phyloP scores from a whole-genome alignment of 2,329 filamentous ascomycete genomes.

The Fusarium begoniae region DNA sequence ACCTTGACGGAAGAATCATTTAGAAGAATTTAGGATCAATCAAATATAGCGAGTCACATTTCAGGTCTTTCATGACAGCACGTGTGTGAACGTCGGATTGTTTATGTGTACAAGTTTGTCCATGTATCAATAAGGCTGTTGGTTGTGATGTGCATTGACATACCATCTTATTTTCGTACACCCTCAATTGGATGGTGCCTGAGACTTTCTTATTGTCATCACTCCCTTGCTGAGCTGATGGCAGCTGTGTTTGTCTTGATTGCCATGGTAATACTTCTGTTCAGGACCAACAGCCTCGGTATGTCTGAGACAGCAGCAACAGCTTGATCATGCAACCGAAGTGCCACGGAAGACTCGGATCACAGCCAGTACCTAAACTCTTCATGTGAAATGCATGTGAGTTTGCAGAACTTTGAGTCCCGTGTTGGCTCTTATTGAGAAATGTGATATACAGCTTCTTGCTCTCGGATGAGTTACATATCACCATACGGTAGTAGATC shows the following conservation, averaged over 20 bases:
- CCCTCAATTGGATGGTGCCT: not conserved
- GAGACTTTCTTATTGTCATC: not conserved
- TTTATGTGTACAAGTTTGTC: not conserved
- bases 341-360: not conserved
- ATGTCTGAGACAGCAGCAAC: not conserved
- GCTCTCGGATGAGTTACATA: too few species aligned
- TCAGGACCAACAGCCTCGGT: not conserved
- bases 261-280: not conserved
- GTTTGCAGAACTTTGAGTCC: accelerated
- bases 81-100: not conserved
- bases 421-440: not conserved
- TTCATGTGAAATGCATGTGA: not conserved
- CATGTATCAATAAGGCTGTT: not conserved
- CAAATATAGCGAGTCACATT: not conserved
- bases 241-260: not conserved
- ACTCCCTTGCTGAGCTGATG: not conserved
- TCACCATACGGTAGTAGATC: too few species aligned
- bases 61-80: not conserved
- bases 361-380: accelerated
- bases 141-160: not conserved
- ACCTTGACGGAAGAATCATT: not conserved
- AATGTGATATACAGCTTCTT: not conserved
- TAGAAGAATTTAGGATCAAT: not conserved
- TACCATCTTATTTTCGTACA: accelerated
- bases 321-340: not conserved